Evolutionary conservation across 192 early-diverging fungal species (phyloP).

Genomic region (Backusella tuberculispora): DNA sequence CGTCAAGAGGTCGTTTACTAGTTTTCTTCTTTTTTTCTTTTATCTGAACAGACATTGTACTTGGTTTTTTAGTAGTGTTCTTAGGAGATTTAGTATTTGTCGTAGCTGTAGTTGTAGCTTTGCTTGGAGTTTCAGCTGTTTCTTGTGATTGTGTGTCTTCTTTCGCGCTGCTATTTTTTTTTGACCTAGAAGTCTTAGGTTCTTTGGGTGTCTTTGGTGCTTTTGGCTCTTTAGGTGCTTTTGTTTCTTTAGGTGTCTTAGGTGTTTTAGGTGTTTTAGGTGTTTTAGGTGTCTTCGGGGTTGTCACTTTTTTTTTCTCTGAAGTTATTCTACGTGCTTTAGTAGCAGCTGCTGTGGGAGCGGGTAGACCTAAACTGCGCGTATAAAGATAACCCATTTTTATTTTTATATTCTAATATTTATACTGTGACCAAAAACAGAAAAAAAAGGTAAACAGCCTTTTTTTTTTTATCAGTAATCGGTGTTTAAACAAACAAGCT

Average conservation of each 20-base stretch:
- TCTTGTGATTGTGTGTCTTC: not conserved
- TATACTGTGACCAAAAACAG: not conserved
- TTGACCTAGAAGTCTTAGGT: not conserved
- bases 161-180: not conserved
- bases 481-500: too few relatives aligned
- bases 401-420: too few relatives aligned
- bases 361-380: too few relatives aligned
- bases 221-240: not conserved
- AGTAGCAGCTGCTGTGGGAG: too few relatives aligned
- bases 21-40: not conserved
- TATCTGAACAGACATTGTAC: not conserved
- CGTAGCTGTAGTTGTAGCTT: too few relatives aligned
- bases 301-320: not conserved
- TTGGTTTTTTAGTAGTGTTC: not conserved
- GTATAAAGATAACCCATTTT: too few relatives aligned
- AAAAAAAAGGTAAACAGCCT: too few relatives aligned
- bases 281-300: not conserved
- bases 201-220: not conserved
- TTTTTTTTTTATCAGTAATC: too few relatives aligned
- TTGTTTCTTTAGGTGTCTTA: conserved; percentile 2
- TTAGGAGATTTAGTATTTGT: not conserved
- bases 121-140: too few relatives aligned
- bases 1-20: not conserved
- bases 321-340: too few relatives aligned
- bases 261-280: not conserved